These are phyloP conservation scores for Lycium barbarum DNA, from an alignment of 257 asterid species.

Conservation along the genomic window DNA sequence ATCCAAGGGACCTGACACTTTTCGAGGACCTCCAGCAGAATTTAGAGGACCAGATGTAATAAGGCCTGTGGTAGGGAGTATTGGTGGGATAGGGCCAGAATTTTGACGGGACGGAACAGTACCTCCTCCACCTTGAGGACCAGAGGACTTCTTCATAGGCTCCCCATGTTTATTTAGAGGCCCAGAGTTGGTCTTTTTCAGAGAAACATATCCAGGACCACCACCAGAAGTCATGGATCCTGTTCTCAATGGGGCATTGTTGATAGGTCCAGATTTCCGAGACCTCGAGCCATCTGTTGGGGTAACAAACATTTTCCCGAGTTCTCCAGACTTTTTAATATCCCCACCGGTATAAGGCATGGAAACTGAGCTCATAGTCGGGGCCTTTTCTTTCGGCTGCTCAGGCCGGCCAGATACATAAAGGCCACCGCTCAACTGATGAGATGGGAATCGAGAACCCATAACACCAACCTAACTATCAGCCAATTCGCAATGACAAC, in stretches of 20 bases:
- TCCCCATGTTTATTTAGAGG: slow-evolving; percentile 86
- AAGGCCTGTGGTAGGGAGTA: slow-evolving; percentile 86
- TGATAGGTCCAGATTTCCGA: slow-evolving; percentile 83
- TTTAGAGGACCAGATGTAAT: slow-evolving; percentile 79
- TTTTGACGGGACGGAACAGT: slow-evolving; percentile 68
- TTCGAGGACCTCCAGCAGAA: slow-evolving; percentile 75
- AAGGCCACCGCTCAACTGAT: slow-evolving; percentile 89
- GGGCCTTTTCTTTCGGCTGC: slow-evolving; percentile 77
- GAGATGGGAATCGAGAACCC: slow-evolving; percentile 95
- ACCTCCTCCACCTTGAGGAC: slow-evolving; percentile 83
- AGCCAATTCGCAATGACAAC: background rate
- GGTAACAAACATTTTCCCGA: slow-evolving; percentile 86
- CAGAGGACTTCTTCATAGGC: slow-evolving; percentile 78
- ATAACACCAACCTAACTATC: slow-evolving; percentile 32
- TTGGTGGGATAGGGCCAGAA: slow-evolving; percentile 78
- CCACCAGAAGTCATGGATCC: slow-evolving; percentile 70
- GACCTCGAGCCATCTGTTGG: slow-evolving; percentile 79
- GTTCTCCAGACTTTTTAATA: slow-evolving; percentile 89
- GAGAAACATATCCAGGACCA: slow-evolving; percentile 58
- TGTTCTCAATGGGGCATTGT: slow-evolving; percentile 60
- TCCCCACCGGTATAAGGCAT: slow-evolving; percentile 97
- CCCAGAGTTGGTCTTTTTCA: slow-evolving; percentile 81
- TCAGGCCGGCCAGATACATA: slow-evolving; percentile 86
- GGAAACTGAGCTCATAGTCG: slow-evolving; percentile 81
- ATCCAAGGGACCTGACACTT: slow-evolving; percentile 81